Conservation (phyloP, 2,329 filamentous ascomycete genomes). For the Hymenoscyphus linearis region DNA sequence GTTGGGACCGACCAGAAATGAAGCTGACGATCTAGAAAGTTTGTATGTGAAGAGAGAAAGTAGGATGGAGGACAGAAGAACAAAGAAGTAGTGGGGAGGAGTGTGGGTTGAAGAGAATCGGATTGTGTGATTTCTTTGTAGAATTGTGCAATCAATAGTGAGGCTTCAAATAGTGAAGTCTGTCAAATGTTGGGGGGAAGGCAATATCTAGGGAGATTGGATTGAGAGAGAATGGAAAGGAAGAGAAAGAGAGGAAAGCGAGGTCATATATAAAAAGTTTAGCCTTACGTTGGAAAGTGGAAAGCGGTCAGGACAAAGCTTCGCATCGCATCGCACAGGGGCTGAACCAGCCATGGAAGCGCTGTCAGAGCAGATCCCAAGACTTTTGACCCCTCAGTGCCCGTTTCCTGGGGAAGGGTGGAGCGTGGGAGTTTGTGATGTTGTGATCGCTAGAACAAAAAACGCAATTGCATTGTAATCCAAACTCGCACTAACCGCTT, state of each 20-base stretch:
- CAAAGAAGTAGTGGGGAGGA: neutral
- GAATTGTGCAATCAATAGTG: neutral
- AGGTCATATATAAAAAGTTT: neutral
- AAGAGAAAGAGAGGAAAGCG: neutral
- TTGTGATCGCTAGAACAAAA: constrained; percentile 1
- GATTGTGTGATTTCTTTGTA: neutral
- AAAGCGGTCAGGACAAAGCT: neutral
- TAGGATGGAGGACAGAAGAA: neutral
- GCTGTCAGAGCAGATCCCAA: neutral
- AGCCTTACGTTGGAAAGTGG: neutral
- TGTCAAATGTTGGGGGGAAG: neutral
- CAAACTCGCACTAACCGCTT: neutral
- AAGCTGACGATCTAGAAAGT: neutral
- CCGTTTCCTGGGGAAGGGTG: neutral
- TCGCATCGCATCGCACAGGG: neutral
- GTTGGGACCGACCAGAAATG: neutral
- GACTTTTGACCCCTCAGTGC: neutral
- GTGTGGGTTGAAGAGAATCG: neutral
- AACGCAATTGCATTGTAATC: constrained; percentile 1
- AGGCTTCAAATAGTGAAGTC: neutral
- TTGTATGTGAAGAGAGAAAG: neutral
- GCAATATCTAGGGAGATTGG: neutral
- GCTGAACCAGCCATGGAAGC: neutral
- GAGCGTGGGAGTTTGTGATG: neutral
- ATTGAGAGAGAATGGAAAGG: neutral